Evolutionary conservation across 169 alveolate species (phyloP).

Genomic region (Pseudocohnilembus persalinus): DNA sequence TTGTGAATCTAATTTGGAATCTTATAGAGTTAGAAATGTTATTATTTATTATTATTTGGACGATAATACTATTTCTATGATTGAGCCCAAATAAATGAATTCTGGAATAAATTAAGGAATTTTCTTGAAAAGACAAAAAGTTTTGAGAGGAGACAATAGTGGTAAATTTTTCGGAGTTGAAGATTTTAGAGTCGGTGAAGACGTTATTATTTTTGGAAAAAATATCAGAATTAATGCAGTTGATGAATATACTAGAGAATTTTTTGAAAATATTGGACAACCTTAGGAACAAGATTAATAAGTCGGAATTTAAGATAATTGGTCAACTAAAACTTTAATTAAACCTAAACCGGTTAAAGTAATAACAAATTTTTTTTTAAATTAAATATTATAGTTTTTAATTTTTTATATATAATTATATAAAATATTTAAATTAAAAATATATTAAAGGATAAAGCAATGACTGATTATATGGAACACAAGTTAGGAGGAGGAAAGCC

Average conservation of each 20-base stretch:
- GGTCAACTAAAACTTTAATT: conserved; percentile 41
- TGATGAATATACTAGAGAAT: conserved; percentile 84
- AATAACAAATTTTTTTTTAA: too few relatives aligned
- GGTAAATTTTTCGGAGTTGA: conserved; percentile 56
- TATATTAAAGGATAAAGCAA: conserved; percentile 51
- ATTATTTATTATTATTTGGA: conserved; percentile 77
- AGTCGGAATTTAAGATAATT: conserved; percentile 38
- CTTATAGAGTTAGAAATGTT: conserved; percentile 68
- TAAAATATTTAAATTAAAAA: not conserved
- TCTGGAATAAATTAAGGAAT: conserved; percentile 87
- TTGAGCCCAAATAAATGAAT: conserved; percentile 79
- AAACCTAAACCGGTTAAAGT: conserved; percentile 41
- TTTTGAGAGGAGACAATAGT: conserved; percentile 61
- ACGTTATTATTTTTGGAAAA: conserved; percentile 75
- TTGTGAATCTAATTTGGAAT: conserved; percentile 78
- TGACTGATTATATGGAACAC: conserved; percentile 77
- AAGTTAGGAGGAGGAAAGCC: conserved; percentile 82
- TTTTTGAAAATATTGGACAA: conserved; percentile 52
- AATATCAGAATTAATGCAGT: conserved; percentile 67
- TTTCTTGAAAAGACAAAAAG: conserved; percentile 77
- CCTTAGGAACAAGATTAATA: conserved; percentile 48
- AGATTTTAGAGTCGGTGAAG: conserved; percentile 77
- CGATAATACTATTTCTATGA: conserved; percentile 78
- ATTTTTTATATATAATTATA: not conserved
- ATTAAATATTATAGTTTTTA: not conserved